Percentiles rank a stretch among this genome's conserved stretches.
These are phyloP conservation scores for Alternaria rosae DNA, from an alignment of 2,329 filamentous ascomycete species.

Conservation along the genomic window DNA sequence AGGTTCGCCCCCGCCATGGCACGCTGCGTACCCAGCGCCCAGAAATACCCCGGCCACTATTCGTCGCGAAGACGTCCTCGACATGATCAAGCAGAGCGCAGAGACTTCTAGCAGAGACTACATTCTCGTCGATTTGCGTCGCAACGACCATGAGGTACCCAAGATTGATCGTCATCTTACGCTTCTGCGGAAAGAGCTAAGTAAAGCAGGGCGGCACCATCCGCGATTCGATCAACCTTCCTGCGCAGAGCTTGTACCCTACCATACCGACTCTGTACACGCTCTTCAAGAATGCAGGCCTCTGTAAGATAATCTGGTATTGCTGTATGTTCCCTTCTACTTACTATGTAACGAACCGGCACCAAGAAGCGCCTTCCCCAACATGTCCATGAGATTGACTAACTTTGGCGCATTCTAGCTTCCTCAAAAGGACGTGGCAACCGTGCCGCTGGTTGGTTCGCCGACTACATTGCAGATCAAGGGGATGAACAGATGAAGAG, in stretches of 20 bases:
- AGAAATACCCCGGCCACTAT: conserved; percentile 13
- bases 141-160: conserved; percentile 60
- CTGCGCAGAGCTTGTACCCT: conserved; percentile 63
- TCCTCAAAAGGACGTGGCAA: conserved; percentile 64
- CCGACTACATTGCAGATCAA: conserved; percentile 58
- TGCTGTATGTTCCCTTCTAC: conserved; percentile 55
- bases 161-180: neutral
- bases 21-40: conserved; percentile 22
- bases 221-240: conserved; percentile 64
- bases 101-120: conserved; percentile 6
- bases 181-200: conserved; percentile 7
- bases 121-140: conserved; percentile 59
- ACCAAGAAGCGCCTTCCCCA: neutral
- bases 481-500: conserved; percentile 56
- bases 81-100: conserved; percentile 8
- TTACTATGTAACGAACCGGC: neutral
- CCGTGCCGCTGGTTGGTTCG: conserved; percentile 64
- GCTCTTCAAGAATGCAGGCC: conserved; percentile 59
- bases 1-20: conserved; percentile 14
- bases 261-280: conserved; percentile 59
- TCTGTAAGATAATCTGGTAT: conserved; percentile 63
- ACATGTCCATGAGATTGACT: neutral
- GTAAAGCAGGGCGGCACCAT: conserved; percentile 66
- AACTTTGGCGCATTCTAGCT: conserved; percentile 46
- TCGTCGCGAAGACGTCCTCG: conserved; percentile 12